Evolutionary conservation across 1,284 basidiomycete species (phyloP), one percentile per base, ranked within the genome.

Genomic region (Puccinia polysora): DNA sequence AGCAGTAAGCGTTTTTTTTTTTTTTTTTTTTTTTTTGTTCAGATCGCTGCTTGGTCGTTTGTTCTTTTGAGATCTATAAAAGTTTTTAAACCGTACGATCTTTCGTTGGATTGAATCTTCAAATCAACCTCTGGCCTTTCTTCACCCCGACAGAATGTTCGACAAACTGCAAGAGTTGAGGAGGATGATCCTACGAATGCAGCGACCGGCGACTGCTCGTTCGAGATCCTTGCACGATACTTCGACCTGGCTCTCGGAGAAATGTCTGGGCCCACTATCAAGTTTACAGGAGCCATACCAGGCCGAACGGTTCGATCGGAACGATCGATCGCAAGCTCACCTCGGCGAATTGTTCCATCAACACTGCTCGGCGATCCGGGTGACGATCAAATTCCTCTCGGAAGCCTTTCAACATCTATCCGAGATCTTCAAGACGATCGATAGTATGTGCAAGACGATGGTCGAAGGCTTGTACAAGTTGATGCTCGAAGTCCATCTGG

Each of bases 391-490:
- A 38, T 32, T 62, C 47, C n/a, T 49, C 4, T 60, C 55, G 1
- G 40, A 52, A 59, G 56, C 43, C 0, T 70, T 50, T 28, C 14
- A 25, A 18, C 56, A 62, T 49, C 40, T 70, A 0, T 60, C 67
- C 0, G 20, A 50, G 15, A 50, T 38, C 14, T 70, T 70, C 25
- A 58, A 60, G 20, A 52, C 28, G 8, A 50, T 70, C 8, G 36
- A 60, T 25, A 43, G 38, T 1, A 59, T 58, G 2, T 49, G 67
- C 50, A 70, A 70, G 50, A 71, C 69, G 7, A 63, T 71, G 58
- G 38, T 71, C 12, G 59, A 71, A 32, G 47, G 59, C 10, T 30
- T 71, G 14, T 38, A 62, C 38, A 71, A 71, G 23, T n/a, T 71
- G n/a, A 50, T 60, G 58, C 45, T 20, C 25, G 68, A 71, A 4